These are phyloP conservation scores for Boletus sp. DNA, from an alignment of 768 basidiomycete species.

Conservation along the genomic window DNA sequence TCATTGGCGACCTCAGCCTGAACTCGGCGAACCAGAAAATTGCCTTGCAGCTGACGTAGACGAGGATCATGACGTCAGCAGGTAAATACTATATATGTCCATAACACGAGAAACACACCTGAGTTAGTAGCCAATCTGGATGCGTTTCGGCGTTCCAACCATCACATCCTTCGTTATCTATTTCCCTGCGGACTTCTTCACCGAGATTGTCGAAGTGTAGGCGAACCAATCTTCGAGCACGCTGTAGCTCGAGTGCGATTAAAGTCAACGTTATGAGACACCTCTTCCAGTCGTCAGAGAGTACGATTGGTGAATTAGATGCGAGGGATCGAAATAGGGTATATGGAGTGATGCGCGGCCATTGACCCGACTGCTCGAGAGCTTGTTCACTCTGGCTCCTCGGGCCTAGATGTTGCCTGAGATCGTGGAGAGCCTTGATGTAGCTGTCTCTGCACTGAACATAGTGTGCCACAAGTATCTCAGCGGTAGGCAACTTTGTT, in stretches of 20 bases:
- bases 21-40: constrained; percentile 40
- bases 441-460: constrained; percentile 6
- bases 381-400: constrained; percentile 16
- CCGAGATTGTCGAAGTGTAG: constrained; percentile 14
- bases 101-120: constrained; percentile 24
- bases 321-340: constrained; percentile 35
- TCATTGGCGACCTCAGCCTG: constrained; percentile 41
- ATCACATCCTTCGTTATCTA: constrained; percentile 18
- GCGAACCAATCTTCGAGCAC: constrained; percentile 32
- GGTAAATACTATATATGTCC: too few species aligned
- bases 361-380: constrained; percentile 26
- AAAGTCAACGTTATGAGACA: constrained; percentile 30
- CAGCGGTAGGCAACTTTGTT: background rate
- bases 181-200: constrained; percentile 31
- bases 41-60: constrained; percentile 38
- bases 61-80: background rate
- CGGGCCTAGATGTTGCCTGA: constrained; percentile 14
- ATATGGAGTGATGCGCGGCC: constrained; percentile 37
- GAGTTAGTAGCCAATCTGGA: constrained; percentile 44
- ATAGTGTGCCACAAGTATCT: constrained; percentile 12
- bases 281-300: constrained; percentile 29
- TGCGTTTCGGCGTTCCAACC: constrained; percentile 18
- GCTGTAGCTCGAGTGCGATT: constrained; percentile 33
- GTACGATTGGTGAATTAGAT: constrained; percentile 13
- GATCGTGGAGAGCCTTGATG: background rate